These are phyloP conservation scores for Sideroxylon spinosum DNA, from an alignment of 179 eudicot species.

Conservation along the genomic window DNA sequence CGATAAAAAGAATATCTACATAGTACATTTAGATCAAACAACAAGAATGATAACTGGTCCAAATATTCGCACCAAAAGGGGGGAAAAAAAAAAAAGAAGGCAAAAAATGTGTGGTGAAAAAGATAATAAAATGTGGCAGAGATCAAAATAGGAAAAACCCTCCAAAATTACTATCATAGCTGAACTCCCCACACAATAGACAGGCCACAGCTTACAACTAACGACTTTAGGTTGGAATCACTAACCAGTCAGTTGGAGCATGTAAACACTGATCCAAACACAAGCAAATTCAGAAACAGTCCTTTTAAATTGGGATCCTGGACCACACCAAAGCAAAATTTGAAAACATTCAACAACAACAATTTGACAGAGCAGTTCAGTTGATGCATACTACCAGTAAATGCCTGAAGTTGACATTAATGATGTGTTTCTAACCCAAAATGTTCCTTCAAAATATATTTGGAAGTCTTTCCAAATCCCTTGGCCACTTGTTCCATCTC, in stretches of 20 bases:
- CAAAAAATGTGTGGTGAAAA: too few species aligned
- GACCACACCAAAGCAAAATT: background rate
- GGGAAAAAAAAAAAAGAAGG: too few species aligned
- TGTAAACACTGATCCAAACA: background rate
- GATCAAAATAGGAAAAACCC: background rate
- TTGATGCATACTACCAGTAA: too few species aligned
- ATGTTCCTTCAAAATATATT: constrained; percentile 45
- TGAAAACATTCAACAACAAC: too few species aligned
- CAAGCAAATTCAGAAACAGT: background rate
- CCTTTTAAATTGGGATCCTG: background rate
- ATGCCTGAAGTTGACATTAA: constrained; percentile 29
- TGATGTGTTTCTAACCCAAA: constrained; percentile 40
- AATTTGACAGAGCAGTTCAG: too few species aligned
- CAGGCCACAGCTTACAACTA: background rate
- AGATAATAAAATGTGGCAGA: background rate
- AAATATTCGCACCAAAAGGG: too few species aligned
- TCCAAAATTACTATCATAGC: too few species aligned
- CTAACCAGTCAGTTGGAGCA: background rate
- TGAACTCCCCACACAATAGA: background rate
- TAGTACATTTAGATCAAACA: background rate
- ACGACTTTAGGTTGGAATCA: background rate
- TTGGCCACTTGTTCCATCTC: constrained; percentile 66
- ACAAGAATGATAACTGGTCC: too few species aligned
- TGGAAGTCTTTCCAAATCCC: constrained; percentile 68
- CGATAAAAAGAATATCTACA: background rate